Percentiles rank a stretch among this genome's conserved stretches.
These are phyloP conservation scores for Ophiostoma piceae DNA, from an alignment of 2,329 filamentous ascomycete species.

Conservation along the genomic window DNA sequence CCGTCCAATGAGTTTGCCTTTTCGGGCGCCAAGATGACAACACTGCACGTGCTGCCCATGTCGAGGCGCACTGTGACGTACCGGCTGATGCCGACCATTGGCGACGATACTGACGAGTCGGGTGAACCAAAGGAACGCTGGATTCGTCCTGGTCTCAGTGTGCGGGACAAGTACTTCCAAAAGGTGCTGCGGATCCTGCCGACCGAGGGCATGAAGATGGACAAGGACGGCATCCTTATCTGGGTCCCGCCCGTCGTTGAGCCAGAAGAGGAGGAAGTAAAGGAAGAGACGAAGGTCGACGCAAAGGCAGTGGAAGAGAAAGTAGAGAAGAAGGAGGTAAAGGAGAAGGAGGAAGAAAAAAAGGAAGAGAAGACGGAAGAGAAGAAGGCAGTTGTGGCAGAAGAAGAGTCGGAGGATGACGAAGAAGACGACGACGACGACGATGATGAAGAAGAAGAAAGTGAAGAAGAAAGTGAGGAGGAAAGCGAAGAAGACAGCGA, in stretches of 20 bases:
- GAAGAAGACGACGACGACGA: neutral
- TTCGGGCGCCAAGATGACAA: constrained; percentile 76
- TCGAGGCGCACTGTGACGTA: constrained; percentile 71
- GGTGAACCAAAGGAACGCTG: constrained; percentile 40
- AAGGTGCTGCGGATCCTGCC: constrained; percentile 79
- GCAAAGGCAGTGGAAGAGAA: too few species aligned
- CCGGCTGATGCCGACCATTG: constrained; percentile 62
- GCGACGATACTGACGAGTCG: constrained; percentile 37
- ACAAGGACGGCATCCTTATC: constrained; percentile 61
- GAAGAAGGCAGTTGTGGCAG: neutral
- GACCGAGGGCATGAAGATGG: constrained; percentile 66
- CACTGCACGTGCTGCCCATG: constrained; percentile 75
- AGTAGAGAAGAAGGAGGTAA: neutral
- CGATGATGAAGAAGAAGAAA: neutral
- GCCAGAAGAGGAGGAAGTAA: constrained; percentile 15
- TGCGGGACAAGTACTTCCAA: constrained; percentile 88
- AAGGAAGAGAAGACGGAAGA: neutral
- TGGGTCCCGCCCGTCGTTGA: constrained; percentile 51
- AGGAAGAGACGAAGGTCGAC: neutral
- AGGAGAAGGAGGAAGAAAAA: neutral
- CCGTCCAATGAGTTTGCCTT: constrained; percentile 90
- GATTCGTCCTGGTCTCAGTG: constrained; percentile 66
- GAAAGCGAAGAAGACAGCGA: neutral
- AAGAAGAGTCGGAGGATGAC: neutral
- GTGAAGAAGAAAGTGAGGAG: neutral